Conservation (phyloP, 352 stramenopile genomes). For the Phytophthora sp. region DNA sequence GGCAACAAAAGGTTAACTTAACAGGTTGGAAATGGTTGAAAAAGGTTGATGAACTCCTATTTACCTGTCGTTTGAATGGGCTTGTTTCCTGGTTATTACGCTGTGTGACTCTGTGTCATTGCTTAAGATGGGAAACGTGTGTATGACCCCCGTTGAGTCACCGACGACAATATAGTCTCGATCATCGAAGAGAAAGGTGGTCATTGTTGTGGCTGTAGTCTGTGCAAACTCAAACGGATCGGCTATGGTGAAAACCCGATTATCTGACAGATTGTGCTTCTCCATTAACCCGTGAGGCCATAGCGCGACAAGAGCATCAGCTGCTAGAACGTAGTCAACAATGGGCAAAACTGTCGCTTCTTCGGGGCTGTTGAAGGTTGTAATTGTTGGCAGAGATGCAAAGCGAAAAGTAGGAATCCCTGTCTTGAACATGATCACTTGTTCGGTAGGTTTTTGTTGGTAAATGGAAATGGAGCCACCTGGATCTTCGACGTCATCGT, state of each 20-base stretch:
- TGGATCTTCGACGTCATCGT: background rate
- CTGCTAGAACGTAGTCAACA: constrained; percentile 31
- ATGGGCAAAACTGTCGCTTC: constrained; percentile 14
- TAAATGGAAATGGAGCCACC: constrained; percentile 35
- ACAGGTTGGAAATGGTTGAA: background rate
- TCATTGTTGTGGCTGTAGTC: constrained; percentile 26
- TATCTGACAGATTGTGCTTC: constrained; percentile 37
- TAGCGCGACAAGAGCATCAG: constrained; percentile 34
- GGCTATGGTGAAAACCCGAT: constrained; percentile 36
- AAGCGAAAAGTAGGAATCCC: constrained; percentile 24
- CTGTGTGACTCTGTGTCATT: background rate
- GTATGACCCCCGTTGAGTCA: constrained; percentile 27
- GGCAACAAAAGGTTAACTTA: constrained; percentile 1
- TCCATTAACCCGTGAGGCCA: constrained; percentile 44
- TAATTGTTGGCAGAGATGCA: constrained; percentile 13
- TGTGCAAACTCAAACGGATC: constrained; percentile 16
- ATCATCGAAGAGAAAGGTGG: constrained; percentile 16
- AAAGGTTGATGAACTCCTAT: background rate
- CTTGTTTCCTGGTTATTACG: constrained; percentile 26
- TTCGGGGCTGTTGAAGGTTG: background rate
- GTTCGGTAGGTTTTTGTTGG: constrained; percentile 30
- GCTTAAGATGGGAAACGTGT: constrained; percentile 19
- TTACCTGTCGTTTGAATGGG: constrained; percentile 36
- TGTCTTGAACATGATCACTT: constrained; percentile 40
- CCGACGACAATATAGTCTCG: constrained; percentile 21